Conservation (phyloP, 179 eudicot species). For the Kewa caespitosa region DNA sequence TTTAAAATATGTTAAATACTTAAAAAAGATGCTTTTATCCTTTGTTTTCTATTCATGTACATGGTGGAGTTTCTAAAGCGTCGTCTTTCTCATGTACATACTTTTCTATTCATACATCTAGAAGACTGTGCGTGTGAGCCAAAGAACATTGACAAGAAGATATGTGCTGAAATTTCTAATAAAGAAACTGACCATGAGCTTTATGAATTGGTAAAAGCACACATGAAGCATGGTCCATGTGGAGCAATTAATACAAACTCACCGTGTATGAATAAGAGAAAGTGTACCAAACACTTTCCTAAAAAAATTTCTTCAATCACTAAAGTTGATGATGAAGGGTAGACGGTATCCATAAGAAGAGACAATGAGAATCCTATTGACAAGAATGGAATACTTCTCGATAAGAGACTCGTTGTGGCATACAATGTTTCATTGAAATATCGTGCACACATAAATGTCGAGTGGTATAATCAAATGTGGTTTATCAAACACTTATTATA, state of each 20-base stretch:
- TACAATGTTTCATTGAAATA: background rate
- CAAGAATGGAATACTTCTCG: background rate
- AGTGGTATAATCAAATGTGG: constrained; percentile 30
- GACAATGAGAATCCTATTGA: background rate
- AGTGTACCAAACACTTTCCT: constrained; percentile 21
- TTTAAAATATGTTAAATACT: background rate
- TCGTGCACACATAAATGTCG: constrained; percentile 25
- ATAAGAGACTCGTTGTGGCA: constrained; percentile 19
- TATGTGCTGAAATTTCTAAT: background rate
- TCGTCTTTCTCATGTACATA: too few relatives aligned
- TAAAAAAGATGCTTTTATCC: too few relatives aligned
- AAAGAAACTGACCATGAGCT: background rate
- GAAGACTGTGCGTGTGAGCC: background rate
- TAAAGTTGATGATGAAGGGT: constrained; percentile 21
- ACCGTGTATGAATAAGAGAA: constrained; percentile 17
- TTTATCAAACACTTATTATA: too few relatives aligned
- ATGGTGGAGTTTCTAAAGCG: background rate
- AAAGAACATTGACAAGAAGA: background rate
- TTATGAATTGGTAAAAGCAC: constrained; percentile 19
- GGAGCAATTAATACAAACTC: background rate
- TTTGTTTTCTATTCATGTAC: background rate
- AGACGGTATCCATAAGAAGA: constrained; percentile 12
- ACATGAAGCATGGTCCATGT: constrained; percentile 38
- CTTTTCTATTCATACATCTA: background rate
- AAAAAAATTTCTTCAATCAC: constrained; percentile 2